Evolutionary conservation across 2,329 filamentous ascomycete species (phyloP).

Genomic region (Claviceps sp.): DNA sequence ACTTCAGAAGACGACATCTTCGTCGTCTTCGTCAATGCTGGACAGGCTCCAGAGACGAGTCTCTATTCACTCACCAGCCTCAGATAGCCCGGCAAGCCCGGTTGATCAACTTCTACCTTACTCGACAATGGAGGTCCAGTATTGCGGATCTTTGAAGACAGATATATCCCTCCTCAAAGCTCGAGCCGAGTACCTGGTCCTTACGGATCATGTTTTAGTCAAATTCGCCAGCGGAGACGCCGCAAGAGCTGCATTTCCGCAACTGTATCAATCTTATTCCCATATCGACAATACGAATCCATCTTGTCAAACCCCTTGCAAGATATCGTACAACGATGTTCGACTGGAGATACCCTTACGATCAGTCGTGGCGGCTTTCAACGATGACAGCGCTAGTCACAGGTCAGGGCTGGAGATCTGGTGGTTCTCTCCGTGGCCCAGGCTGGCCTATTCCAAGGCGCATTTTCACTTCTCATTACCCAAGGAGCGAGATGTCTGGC

Average conservation of each 20-base stretch:
- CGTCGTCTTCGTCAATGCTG: slow-evolving; percentile 27
- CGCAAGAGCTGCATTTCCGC: slow-evolving; percentile 33
- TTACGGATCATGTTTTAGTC: slow-evolving; percentile 36
- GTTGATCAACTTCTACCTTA: slow-evolving; percentile 20
- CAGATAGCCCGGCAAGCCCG: slow-evolving; percentile 16
- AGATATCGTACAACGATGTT: slow-evolving; percentile 22
- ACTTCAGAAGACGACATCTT: slow-evolving; percentile 25
- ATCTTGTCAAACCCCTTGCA: slow-evolving; percentile 14
- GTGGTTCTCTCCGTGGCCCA: slow-evolving; percentile 35
- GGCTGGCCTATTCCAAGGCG: slow-evolving; percentile 31
- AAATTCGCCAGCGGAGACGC: slow-evolving; percentile 36
- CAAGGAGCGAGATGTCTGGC: slow-evolving; percentile 35
- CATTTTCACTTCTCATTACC: slow-evolving; percentile 36
- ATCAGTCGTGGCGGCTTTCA: slow-evolving; percentile 38
- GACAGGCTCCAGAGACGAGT: slow-evolving; percentile 27
- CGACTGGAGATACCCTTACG: slow-evolving; percentile 35
- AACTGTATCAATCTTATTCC: slow-evolving; percentile 20
- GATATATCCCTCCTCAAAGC: slow-evolving; percentile 36
- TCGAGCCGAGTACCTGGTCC: slow-evolving; percentile 36
- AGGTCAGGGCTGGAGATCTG: slow-evolving; percentile 42
- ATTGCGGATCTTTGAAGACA: slow-evolving; percentile 33
- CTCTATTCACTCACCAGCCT: slow-evolving; percentile 23
- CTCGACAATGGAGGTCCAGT: slow-evolving; percentile 26
- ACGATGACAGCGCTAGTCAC: slow-evolving; percentile 34
- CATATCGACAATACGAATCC: slow-evolving; percentile 11